Evolutionary conservation across 2,329 filamentous ascomycete species (phyloP), one percentile per base, ranked within the genome.

Genomic region (Calonectria honghensis): DNA sequence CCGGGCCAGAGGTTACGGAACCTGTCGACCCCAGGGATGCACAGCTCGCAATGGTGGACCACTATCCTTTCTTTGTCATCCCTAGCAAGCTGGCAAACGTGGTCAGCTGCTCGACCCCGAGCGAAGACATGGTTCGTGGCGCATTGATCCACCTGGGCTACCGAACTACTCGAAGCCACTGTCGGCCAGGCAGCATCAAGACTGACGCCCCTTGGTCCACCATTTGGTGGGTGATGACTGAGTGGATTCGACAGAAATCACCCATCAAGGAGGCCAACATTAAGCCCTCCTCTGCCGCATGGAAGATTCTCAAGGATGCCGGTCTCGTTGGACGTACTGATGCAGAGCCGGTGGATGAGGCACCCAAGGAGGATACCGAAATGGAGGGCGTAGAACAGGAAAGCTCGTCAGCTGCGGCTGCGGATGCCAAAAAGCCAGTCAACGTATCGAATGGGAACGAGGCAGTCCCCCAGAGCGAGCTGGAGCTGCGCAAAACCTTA

Each of bases 151-250:
- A 94, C 74, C 89, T 97, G 1, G 97, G 96, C 9, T 98, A 98
- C 83, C 90, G 91, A 59, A 94, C 94, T 4, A 95, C 95, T 0
- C 92, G 96, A 80, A 98, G 95, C 79, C 97, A 99, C 84, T 95
- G 95, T 80, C 95, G 96, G 78, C 91, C 95, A 0, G 96, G 96
- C 32, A 97, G 95, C 81, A 93, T 98, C 85, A 98, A 97, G 87
- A 98, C 97, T 0, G 93, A 98, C 85, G 97, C 97, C 18, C 95
- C 96, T 0, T 99, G 96, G 96, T 89, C 89, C 6, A 93, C 95
- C 0, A 91, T 99, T 63, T 98, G 97, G 96, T 94, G 97, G 83
- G 88, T 98, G 35, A 97, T 98, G 92, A 91, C 95, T 32, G 96
- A 98, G 85, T 99, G 96, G 95, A 91, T 94, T 18, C 91, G 93